Conservation (phyloP, 2,329 filamentous ascomycete genomes). For the Cladophialophora psammophila region DNA sequence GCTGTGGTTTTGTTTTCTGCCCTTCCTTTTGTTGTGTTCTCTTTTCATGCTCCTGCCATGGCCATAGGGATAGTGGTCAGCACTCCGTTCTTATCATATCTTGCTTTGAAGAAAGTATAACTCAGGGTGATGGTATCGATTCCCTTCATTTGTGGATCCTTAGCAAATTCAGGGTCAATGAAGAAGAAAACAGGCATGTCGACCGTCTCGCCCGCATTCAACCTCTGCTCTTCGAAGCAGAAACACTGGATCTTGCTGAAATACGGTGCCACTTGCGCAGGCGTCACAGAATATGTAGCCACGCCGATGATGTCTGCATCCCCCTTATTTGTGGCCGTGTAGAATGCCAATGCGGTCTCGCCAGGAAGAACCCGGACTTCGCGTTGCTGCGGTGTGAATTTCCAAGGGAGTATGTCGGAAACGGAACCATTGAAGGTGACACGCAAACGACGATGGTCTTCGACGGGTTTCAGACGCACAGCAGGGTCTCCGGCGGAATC, state of each 20-base stretch:
- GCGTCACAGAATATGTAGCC: slow-evolving; percentile 96
- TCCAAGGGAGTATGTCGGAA: slow-evolving; percentile 95
- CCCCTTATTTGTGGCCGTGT: slow-evolving; percentile 92
- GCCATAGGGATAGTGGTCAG: slow-evolving; percentile 53
- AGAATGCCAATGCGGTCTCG: slow-evolving; percentile 96
- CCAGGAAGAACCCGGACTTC: slow-evolving; percentile 95
- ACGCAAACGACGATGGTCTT: slow-evolving; percentile 80
- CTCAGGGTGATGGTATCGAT: slow-evolving; percentile 95
- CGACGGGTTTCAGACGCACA: slow-evolving; percentile 79
- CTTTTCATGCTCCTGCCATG: slow-evolving; percentile 25
- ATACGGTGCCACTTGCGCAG: slow-evolving; percentile 93
- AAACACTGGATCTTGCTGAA: slow-evolving; percentile 99
- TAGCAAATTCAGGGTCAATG: slow-evolving; percentile 92
- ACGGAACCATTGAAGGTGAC: slow-evolving; percentile 97
- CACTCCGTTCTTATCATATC: slow-evolving; percentile 81
- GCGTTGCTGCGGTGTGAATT: slow-evolving; percentile 94
- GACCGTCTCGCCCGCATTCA: slow-evolving; percentile 94
- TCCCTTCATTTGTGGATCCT: slow-evolving; percentile 89
- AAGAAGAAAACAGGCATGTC: slow-evolving; percentile 99
- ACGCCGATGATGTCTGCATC: slow-evolving; percentile 96
- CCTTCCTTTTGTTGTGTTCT: background rate
- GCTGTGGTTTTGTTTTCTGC: background rate
- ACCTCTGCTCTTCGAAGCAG: slow-evolving; percentile 94
- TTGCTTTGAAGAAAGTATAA: slow-evolving; percentile 97
- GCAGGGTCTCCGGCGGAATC: slow-evolving; percentile 71